phyloP scores from a whole-genome alignment of 208 protist genomes.

The Kentomonas sorsogonicus region DNA sequence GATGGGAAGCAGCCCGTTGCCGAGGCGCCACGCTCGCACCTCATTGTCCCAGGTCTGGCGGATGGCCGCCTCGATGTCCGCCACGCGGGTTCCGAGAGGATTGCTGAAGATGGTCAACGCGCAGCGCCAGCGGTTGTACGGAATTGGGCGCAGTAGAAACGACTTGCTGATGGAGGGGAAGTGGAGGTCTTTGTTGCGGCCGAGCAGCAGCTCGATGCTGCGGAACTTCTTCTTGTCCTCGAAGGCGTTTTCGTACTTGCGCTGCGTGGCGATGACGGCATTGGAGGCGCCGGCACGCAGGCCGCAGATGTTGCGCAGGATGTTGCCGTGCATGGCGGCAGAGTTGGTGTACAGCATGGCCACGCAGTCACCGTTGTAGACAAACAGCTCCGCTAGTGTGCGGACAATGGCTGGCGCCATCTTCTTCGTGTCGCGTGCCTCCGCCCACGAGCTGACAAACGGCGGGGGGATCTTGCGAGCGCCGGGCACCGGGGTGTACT shows the following conservation, averaged over 20 bases:
- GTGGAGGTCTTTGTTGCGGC: constrained; percentile 59
- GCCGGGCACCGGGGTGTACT: constrained; percentile 31
- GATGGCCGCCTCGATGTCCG: constrained; percentile 38
- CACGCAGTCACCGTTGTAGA: constrained; percentile 87
- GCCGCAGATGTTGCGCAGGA: constrained; percentile 78
- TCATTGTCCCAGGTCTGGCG: constrained; percentile 37
- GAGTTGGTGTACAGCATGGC: constrained; percentile 91
- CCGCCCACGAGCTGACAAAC: constrained; percentile 65
- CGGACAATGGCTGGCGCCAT: constrained; percentile 49
- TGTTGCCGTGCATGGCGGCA: constrained; percentile 87
- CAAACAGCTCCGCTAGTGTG: constrained; percentile 62
- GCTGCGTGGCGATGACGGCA: constrained; percentile 78
- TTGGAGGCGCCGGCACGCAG: constrained; percentile 59
- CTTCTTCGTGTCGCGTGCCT: constrained; percentile 46
- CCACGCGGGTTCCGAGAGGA: constrained; percentile 16
- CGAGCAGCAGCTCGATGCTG: constrained; percentile 72
- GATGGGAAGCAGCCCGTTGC: constrained; percentile 18
- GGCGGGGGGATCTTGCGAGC: constrained; percentile 39
- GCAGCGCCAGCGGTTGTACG: constrained; percentile 48
- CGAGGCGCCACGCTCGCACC: constrained; percentile 25
- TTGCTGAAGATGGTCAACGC: constrained; percentile 51
- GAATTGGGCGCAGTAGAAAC: constrained; percentile 60
- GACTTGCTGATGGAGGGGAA: constrained; percentile 63
- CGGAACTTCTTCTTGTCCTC: constrained; percentile 78
- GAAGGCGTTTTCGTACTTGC: constrained; percentile 81